These are phyloP conservation scores for Nannochloris sp. DNA, from an alignment of 139 green algal species.

Conservation along the genomic window DNA sequence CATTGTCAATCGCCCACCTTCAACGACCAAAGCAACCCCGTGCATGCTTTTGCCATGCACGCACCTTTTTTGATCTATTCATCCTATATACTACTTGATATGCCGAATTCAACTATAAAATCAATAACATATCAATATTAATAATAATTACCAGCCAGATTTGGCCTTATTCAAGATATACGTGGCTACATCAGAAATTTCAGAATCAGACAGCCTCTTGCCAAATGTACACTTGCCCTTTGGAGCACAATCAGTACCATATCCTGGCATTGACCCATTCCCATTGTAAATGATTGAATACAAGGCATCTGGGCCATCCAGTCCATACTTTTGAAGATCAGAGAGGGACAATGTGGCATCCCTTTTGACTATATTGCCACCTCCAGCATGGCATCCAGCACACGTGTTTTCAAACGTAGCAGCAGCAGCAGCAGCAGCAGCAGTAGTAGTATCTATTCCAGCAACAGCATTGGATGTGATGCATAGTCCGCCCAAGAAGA, in stretches of 20 bases:
- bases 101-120: no score
- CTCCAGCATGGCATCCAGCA: constrained; percentile 59
- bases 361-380: constrained; percentile 61
- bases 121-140: background rate
- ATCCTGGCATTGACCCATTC: constrained; percentile 71
- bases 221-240: constrained; percentile 73
- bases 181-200: constrained; percentile 43
- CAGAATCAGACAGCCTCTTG: constrained; percentile 48
- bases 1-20: background rate
- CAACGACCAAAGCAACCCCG: no score
- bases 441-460: no score
- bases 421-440: background rate
- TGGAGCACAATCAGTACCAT: constrained; percentile 59
- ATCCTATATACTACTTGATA: background rate
- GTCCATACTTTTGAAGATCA: constrained; percentile 40
- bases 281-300: constrained; percentile 66
- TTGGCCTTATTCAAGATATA: constrained; percentile 53
- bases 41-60: background rate
- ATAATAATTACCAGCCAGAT: constrained; percentile 28
- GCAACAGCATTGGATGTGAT: no score
- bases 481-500: no score
- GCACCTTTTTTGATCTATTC: constrained; percentile 6
- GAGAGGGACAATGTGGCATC: constrained; percentile 46
- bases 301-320: constrained; percentile 31
- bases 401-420: constrained; percentile 8